Evolutionary conservation across 2,329 filamentous ascomycete genomes (phyloP), one percentile per base, ranked within the genome.

Genomic region (Penicillium crustosum): DNA sequence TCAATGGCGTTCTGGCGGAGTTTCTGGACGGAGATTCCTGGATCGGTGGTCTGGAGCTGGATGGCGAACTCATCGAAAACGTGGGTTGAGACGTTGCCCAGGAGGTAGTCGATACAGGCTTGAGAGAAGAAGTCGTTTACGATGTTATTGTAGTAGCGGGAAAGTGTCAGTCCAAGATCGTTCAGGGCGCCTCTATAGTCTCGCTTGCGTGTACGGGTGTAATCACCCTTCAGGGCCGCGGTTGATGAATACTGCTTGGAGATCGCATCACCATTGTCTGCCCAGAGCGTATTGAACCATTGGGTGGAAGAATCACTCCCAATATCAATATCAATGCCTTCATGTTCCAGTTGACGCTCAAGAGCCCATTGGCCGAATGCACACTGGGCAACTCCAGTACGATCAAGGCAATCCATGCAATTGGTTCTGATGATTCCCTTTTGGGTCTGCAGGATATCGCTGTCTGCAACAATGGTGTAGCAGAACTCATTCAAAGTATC

Each of bases 61-160:
- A 89, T 86, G 70, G 97, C 92, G 62, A 99, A 99, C 65, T 99
- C 94, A 56, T 93, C 90, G 70, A 97, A 97, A 3, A 96, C 89
- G 17, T 87, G 81, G 1, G 87, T 88, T 0, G 89, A 91, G 12
- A 95, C 90, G 65, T 94, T 94, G 21, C 94, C 94, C 0, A 97
- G 84, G 4, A 96, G 83, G 70, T 94, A 97, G 73, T 99, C 94
- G 63, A 99, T 96, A 50, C 90, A 91, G 0, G 92, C 90, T 73
- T 99, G 94, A 23, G 93, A 89, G 75, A 97, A 97, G 74, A 96
- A 97, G 76, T 99, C 94, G 66, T 96, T 96, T 63, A 99, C 92
- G 76, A 97, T 94, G 64, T 96, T 97, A 70, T 83, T 88, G 70
- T 86, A 89, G 70, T 88, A 87, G 9, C 75, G 70, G 7, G 90